Base-by-base conservation (phyloP, 169 alveolate species). In the Babesia ovis region DNA sequence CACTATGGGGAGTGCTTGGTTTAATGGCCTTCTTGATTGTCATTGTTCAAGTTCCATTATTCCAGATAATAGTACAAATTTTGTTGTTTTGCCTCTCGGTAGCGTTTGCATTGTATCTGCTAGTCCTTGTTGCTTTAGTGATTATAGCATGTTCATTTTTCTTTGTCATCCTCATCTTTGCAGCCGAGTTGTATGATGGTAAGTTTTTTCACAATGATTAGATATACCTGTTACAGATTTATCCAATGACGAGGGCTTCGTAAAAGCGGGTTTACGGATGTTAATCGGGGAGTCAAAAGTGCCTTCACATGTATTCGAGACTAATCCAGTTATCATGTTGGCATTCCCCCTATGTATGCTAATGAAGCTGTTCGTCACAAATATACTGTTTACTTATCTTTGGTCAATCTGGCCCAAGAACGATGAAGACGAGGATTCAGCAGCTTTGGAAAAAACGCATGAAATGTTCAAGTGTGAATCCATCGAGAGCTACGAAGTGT, bases 331-430 rank as follows among this genome's bases (percentile, higher is more conserved):
- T 4, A 67, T 39, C 4, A 32, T 57, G 66, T 25, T 76, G 60
- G 37, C 66, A n/a, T 76, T 53, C 34, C 85, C 85, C 20, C 11
- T 66, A 16, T 68, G 64, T 18, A 60, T 56, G 53, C 32, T 68
- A 14, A 16, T 60, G 46, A 69, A 79, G 67, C n/a, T 58, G 61
- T 66, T 62, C 68, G 9, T 70, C 18, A 42, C 51, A 0, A 79
- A 70, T 64, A 22, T 71, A 12, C 43, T 76, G 20, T 76, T 70
- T 35, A 23, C 35, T 22, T 66, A 69, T 48, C 29, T 79, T 20
- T 79, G 87, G 87, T 53, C 83, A 14, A 66, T 79, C n/a, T 79
- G 87, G 87, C 87, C 87, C 25, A 79, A 69, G 62, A 48, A 74
- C 22, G 77, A 69, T 25, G 20, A 8, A 16, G 77, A 79, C 34